Evolutionary conservation across 2,329 filamentous ascomycete genomes (phyloP).

Genomic region (Westerdykella aurantiaca): DNA sequence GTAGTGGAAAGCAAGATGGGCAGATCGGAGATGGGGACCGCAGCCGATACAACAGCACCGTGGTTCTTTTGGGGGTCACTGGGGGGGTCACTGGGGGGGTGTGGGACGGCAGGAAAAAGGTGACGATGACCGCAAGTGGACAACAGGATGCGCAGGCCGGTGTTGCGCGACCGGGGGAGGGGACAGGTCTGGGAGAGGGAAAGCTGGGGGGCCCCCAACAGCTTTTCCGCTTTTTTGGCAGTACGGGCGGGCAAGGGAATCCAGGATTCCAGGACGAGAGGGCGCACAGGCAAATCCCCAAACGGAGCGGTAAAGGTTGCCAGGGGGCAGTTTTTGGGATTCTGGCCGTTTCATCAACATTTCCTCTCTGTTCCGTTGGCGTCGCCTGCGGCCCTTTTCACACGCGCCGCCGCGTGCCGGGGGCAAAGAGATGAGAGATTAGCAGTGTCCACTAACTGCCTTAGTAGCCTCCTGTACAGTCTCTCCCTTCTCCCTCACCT

Average conservation of each 20-base stretch:
- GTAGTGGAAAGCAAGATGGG: slow-evolving; percentile 21
- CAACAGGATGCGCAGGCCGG: slow-evolving; percentile 14
- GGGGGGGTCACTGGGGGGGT: not conserved
- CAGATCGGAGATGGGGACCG: slow-evolving; percentile 34
- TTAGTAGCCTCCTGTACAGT: no score
- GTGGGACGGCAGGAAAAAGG: slow-evolving; percentile 3
- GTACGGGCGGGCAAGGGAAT: not conserved
- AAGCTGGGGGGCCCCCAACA: slow-evolving; percentile 13
- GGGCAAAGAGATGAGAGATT: not conserved
- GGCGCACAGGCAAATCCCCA: not conserved
- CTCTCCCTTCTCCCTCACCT: no score
- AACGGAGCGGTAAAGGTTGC: not conserved
- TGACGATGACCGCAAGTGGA: slow-evolving; percentile 1
- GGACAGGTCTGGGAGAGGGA: slow-evolving; percentile 1
- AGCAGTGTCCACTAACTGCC: no score
- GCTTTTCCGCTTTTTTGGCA: slow-evolving; percentile 4
- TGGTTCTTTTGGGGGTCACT: not conserved
- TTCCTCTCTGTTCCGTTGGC: not conserved
- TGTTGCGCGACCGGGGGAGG: not conserved
- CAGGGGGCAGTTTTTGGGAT: not conserved
- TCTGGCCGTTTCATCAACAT: not conserved
- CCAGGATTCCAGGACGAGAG: not conserved
- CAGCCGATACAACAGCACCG: slow-evolving; percentile 5
- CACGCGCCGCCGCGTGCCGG: not conserved
- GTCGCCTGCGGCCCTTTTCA: not conserved